Evolutionary conservation across 345 rosid species (phyloP).

Genomic region (Cardamine occulta): DNA sequence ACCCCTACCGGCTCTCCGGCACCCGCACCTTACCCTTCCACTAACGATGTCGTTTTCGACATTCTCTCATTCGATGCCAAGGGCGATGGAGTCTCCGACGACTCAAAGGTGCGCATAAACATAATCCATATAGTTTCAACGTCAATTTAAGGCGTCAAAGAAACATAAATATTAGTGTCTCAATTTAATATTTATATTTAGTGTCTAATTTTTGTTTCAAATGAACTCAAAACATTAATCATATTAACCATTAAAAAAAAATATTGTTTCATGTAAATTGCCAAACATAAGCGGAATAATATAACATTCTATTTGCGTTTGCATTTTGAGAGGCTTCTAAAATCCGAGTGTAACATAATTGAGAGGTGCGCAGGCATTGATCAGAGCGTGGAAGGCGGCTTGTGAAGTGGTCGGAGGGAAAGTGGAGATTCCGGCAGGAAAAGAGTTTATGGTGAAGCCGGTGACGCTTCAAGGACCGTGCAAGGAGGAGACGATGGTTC

Average conservation of each 20-base stretch:
- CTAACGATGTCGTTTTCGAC: constrained; percentile 29
- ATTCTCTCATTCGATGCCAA: constrained; percentile 44
- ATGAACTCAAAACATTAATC: too few relatives aligned
- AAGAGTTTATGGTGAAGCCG: constrained; percentile 40
- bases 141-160: too few relatives aligned
- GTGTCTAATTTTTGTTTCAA: too few relatives aligned
- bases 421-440: constrained; percentile 40
- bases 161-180: too few relatives aligned
- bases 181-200: too few relatives aligned
- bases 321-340: too few relatives aligned
- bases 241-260: too few relatives aligned
- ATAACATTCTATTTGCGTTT: too few relatives aligned
- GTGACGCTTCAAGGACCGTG: constrained; percentile 44
- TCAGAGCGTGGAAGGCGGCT: constrained; percentile 46
- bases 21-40: constrained; percentile 28
- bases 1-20: constrained; percentile 34
- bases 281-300: too few relatives aligned
- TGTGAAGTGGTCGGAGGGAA: constrained; percentile 39
- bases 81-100: constrained; percentile 45
- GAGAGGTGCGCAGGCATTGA: constrained; percentile 34
- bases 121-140: background rate
- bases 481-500: constrained; percentile 41
- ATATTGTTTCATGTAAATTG: too few relatives aligned
- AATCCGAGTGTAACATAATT: background rate
- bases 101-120: constrained; percentile 35